These are phyloP conservation scores for Pouteria campechiana DNA, from an alignment of 179 eudicot species.

Conservation along the genomic window DNA sequence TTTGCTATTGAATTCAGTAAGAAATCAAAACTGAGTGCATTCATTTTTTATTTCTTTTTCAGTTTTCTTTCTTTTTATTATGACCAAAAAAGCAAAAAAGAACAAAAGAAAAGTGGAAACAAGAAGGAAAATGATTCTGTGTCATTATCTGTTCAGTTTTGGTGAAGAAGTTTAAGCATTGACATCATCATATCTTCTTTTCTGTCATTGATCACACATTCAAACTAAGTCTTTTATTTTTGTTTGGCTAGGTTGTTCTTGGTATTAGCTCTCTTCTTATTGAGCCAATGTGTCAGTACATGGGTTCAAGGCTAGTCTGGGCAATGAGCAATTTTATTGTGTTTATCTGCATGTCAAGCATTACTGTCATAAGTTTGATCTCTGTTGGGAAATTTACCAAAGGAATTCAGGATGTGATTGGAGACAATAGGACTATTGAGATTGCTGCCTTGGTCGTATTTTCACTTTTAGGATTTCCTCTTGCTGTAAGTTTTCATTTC, in stretches of 20 bases:
- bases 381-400: constrained; percentile 42
- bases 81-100: too few relatives aligned
- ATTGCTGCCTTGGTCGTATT: constrained; percentile 75
- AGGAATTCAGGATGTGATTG: constrained; percentile 46
- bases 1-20: constrained; percentile 97
- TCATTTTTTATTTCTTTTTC: constrained; percentile 2
- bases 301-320: constrained; percentile 90
- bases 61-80: not conserved
- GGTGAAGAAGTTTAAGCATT: not conserved
- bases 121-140: too few relatives aligned
- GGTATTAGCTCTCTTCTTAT: constrained; percentile 74
- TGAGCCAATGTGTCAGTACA: constrained; percentile 78
- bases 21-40: constrained; percentile 31
- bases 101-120: too few relatives aligned
- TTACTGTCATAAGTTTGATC: constrained; percentile 64
- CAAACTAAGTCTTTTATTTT: not conserved
- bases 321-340: constrained; percentile 80
- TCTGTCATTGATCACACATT: not conserved
- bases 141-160: not conserved
- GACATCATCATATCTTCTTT: not conserved
- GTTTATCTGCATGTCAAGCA: constrained; percentile 78
- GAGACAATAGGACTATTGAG: constrained; percentile 44
- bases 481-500: constrained; percentile 49
- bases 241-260: constrained; percentile 62
- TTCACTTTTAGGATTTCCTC: constrained; percentile 83